Evolutionary conservation across 306 rosid genomes (phyloP).

Genomic region (Adenanthera pavonina): DNA sequence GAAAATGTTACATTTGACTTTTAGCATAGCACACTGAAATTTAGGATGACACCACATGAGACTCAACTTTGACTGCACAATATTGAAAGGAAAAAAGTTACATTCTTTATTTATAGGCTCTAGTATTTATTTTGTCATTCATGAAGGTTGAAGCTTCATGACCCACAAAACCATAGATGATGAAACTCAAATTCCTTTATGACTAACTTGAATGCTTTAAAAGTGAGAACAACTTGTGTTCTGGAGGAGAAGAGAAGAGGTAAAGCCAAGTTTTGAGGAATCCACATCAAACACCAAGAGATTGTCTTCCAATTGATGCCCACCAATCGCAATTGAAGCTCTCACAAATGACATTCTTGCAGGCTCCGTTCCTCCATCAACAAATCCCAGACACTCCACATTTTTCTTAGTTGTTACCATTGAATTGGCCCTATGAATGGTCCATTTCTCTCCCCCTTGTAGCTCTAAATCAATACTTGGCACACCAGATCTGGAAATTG

Average conservation of each 20-base stretch:
- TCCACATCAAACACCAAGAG: conserved; percentile 10
- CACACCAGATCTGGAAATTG: conserved; percentile 13
- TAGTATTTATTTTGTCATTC: too few relatives aligned
- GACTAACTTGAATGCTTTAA: background rate
- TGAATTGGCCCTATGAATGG: conserved; percentile 37
- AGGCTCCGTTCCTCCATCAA: conserved; percentile 38
- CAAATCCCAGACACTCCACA: conserved; percentile 43
- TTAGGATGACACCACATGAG: too few relatives aligned
- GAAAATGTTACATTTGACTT: too few relatives aligned
- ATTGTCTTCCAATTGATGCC: conserved; percentile 8
- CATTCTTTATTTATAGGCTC: too few relatives aligned
- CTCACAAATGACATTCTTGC: background rate
- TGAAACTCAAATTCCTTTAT: background rate
- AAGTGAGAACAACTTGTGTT: conserved; percentile 26
- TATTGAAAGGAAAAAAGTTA: too few relatives aligned
- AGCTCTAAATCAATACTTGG: conserved; percentile 44
- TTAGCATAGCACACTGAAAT: too few relatives aligned
- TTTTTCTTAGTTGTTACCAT: conserved; percentile 37
- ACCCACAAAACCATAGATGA: too few relatives aligned
- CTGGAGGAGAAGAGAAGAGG: conserved; percentile 23
- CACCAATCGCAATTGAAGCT: conserved; percentile 41
- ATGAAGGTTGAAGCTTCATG: too few relatives aligned
- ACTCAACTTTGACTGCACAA: too few relatives aligned
- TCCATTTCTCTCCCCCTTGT: conserved; percentile 37
- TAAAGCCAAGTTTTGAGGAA: conserved; percentile 35